Evolutionary conservation across 108 stramenopile genomes (phyloP).

Genomic region (Cyclotella atomus): DNA sequence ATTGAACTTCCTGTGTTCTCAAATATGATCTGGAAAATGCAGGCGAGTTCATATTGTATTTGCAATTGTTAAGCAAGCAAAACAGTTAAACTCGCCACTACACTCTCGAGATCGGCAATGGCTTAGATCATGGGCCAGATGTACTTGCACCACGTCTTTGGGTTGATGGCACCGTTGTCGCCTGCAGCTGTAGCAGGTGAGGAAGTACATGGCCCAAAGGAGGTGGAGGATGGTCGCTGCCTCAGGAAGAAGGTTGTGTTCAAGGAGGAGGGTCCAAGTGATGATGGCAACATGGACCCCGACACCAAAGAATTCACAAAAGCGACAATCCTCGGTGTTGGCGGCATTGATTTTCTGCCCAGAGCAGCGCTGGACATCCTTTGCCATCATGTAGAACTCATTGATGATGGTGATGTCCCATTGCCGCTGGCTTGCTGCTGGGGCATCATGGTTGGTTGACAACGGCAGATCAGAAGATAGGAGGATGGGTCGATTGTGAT

Average conservation of each 20-base stretch:
- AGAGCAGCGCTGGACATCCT: neutral
- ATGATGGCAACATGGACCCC: conserved; percentile 1
- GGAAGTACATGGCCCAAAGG: conserved; percentile 5
- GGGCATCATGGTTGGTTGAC: too few relatives aligned
- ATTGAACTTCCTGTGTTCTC: too few relatives aligned
- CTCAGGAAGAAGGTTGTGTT: neutral
- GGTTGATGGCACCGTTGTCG: neutral
- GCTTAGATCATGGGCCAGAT: too few relatives aligned
- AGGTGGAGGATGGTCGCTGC: neutral
- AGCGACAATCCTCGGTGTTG: neutral
- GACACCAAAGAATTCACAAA: neutral
- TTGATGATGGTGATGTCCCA: neutral
- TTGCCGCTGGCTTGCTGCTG: neutral
- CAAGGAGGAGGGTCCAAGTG: conserved; percentile 2
- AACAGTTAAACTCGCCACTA: too few relatives aligned
- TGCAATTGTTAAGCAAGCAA: too few relatives aligned
- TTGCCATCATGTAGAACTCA: neutral
- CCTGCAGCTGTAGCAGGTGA: conserved; percentile 1
- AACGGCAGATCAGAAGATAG: too few relatives aligned
- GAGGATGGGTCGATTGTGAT: too few relatives aligned
- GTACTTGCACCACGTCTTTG: too few relatives aligned
- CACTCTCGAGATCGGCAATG: too few relatives aligned
- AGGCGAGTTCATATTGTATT: too few relatives aligned
- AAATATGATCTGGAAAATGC: too few relatives aligned
- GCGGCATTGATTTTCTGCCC: neutral